A percentile compares a stretch with the other conserved stretches of the same genome.
phyloP scores from a whole-genome alignment of 306 rosid genomes.

The Biancaea sappan region DNA sequence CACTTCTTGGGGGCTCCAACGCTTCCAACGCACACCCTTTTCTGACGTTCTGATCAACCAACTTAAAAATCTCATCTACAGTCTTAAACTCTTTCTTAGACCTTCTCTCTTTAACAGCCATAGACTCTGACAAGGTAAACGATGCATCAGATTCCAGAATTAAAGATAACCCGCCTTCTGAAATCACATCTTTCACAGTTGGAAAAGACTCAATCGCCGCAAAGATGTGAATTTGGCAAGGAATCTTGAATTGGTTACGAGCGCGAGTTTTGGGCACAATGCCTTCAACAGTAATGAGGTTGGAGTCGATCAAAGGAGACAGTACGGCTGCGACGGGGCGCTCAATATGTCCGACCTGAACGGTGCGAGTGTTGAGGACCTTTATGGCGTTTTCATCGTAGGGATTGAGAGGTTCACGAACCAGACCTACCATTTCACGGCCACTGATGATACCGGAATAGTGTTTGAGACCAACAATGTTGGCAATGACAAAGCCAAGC shows the following conservation, averaged over 20 bases:
- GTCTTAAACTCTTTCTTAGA: constrained; percentile 8
- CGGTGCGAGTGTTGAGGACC: constrained; percentile 54
- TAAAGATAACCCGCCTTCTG: constrained; percentile 43
- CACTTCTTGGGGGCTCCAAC: constrained; percentile 49
- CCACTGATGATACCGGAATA: constrained; percentile 60
- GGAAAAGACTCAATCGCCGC: constrained; percentile 36
- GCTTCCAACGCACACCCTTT: constrained; percentile 36
- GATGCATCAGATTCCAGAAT: constrained; percentile 46
- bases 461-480: constrained; percentile 64
- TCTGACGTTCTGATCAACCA: constrained; percentile 31
- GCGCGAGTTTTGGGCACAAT: constrained; percentile 54
- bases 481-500: constrained; percentile 61
- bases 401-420: constrained; percentile 70
- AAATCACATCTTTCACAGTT: constrained; percentile 32
- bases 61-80: constrained; percentile 56
- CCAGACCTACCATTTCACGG: constrained; percentile 67
- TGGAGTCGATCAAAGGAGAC: constrained; percentile 62
- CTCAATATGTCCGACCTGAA: constrained; percentile 65
- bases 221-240: constrained; percentile 73
- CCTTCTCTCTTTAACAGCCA: constrained; percentile 59
- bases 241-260: constrained; percentile 39
- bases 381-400: constrained; percentile 69
- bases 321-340: constrained; percentile 56
- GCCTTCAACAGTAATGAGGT: constrained; percentile 48
- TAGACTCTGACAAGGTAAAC: constrained; percentile 61